Conservation (phyloP, 208 protist species). For the Acanthamoeba sp. region DNA sequence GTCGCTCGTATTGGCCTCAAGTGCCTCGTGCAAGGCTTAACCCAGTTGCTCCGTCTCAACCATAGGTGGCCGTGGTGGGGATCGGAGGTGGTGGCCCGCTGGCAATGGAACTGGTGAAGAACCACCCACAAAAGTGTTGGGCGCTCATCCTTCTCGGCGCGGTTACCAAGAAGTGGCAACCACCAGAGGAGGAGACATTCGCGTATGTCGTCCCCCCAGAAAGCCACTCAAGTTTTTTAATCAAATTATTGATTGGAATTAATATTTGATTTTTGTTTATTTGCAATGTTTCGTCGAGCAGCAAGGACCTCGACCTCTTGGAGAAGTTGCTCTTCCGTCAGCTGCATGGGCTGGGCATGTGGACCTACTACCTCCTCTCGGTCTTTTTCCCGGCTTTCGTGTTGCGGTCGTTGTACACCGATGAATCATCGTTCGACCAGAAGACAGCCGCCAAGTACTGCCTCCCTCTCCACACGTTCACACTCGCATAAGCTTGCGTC, state of each 20-base stretch:
- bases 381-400: not conserved
- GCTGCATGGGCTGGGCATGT: not conserved
- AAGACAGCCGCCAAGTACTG: not conserved
- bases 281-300: not conserved
- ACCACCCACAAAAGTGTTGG: not conserved
- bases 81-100: slow-evolving; percentile 26
- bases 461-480: not conserved
- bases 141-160: not conserved
- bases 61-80: not conserved
- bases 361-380: slow-evolving; percentile 38
- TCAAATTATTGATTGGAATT: not conserved
- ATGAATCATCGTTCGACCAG: not conserved
- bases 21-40: too few relatives aligned
- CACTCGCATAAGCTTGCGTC: too few relatives aligned
- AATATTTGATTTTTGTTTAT: too few relatives aligned
- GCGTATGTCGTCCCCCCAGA: not conserved
- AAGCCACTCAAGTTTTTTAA: not conserved
- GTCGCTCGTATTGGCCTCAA: too few relatives aligned
- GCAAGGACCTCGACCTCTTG: not conserved
- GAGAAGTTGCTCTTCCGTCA: not conserved
- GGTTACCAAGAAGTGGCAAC: not conserved
- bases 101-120: slow-evolving; percentile 36
- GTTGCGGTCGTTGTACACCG: not conserved
- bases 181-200: slow-evolving; percentile 2
- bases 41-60: too few relatives aligned